These are phyloP conservation scores for Aspergillus affinis DNA, from an alignment of 495 filamentous ascomycete genomes.

Conservation along the genomic window DNA sequence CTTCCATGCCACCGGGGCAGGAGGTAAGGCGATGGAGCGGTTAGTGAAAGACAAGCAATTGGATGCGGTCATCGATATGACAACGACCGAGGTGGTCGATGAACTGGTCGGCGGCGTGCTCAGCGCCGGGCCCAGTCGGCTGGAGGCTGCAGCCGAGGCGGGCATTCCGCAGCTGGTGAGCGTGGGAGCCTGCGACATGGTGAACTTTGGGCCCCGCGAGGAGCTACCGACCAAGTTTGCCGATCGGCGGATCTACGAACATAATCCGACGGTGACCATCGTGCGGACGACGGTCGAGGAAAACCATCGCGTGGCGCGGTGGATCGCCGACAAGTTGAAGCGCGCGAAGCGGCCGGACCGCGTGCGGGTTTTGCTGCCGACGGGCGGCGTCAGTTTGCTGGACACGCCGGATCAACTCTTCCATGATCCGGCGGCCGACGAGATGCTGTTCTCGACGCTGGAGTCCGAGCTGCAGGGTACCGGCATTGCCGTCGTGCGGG, in stretches of 20 bases:
- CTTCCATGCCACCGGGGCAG: constrained; percentile 69
- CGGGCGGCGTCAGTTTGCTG: constrained; percentile 50
- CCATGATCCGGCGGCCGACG: constrained; percentile 45
- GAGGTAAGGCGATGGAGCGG: constrained; percentile 67
- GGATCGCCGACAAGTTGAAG: constrained; percentile 53
- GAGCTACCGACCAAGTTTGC: constrained; percentile 52
- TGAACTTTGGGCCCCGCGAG: constrained; percentile 59
- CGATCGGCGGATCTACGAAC: constrained; percentile 53
- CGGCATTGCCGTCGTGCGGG: constrained; percentile 34
- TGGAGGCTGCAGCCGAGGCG: constrained; percentile 51
- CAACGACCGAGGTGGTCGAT: constrained; percentile 67
- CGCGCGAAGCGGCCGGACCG: constrained; percentile 27
- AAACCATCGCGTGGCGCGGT: constrained; percentile 47
- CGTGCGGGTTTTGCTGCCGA: constrained; percentile 58
- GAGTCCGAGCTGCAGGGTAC: constrained; percentile 37
- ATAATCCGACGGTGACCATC: constrained; percentile 65
- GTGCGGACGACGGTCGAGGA: constrained; percentile 60
- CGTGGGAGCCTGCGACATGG: constrained; percentile 67
- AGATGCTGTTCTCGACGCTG: constrained; percentile 45
- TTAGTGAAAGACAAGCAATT: constrained; percentile 52
- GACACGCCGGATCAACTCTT: constrained; percentile 37
- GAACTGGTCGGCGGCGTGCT: constrained; percentile 61
- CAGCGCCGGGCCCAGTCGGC: constrained; percentile 50
- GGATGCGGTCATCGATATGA: constrained; percentile 65
- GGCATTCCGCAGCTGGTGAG: constrained; percentile 63